Percentiles rank a stretch among this genome's conserved stretches.
phyloP scores from a whole-genome alignment of 2,329 filamentous ascomycete genomes.

The Aspergillus ustus region DNA sequence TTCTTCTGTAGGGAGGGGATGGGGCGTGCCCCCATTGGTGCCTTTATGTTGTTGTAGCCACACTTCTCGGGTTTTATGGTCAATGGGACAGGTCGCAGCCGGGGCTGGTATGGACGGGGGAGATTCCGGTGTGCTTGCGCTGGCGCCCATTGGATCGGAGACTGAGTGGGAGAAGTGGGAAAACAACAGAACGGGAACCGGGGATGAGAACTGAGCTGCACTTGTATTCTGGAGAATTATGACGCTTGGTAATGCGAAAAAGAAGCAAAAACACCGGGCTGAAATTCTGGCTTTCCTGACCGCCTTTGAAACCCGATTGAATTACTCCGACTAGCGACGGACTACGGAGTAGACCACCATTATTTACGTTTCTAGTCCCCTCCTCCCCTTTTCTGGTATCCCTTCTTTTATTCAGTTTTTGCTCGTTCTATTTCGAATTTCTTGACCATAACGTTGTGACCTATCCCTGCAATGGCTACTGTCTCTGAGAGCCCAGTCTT shows the following conservation, averaged over 20 bases:
- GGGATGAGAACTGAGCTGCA: background rate
- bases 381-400: slow-evolving; percentile 5
- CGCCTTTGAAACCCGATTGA: slow-evolving; percentile 19
- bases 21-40: slow-evolving; percentile 41
- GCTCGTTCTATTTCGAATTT: background rate
- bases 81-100: slow-evolving; percentile 74
- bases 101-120: slow-evolving; percentile 30
- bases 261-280: slow-evolving; percentile 10
- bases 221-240: background rate
- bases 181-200: background rate
- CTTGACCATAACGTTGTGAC: slow-evolving; percentile 5
- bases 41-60: slow-evolving; percentile 69
- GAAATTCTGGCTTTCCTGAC: slow-evolving; percentile 1
- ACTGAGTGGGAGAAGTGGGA: background rate
- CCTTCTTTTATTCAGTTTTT: slow-evolving; percentile 13
- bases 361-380: slow-evolving; percentile 12
- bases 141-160: slow-evolving; percentile 40
- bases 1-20: slow-evolving; percentile 35
- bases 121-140: slow-evolving; percentile 40
- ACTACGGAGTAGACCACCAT: background rate
- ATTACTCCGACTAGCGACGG: slow-evolving; percentile 16
- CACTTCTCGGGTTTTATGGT: slow-evolving; percentile 83
- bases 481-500: slow-evolving; percentile 63
- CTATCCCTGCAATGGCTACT: slow-evolving; percentile 36
- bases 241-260: slow-evolving; percentile 14